phyloP scores from a whole-genome alignment of 2,329 filamentous ascomycete species.

The Exophiala spinifera region DNA sequence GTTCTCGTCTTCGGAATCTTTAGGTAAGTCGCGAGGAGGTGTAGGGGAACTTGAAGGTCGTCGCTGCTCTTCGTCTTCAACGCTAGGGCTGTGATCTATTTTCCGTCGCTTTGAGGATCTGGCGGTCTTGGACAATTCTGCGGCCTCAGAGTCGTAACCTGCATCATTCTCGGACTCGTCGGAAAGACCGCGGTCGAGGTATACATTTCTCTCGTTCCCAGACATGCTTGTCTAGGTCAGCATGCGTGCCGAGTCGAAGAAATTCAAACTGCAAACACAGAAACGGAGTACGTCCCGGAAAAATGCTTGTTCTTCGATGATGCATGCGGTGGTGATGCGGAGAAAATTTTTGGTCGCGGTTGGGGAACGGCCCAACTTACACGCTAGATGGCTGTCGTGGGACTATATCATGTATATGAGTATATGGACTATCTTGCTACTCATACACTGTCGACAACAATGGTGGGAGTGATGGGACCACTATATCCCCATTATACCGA shows the following conservation, averaged over 20 bases:
- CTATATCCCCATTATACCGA: too few relatives aligned
- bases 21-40: neutral
- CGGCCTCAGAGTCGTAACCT: constrained; percentile 47
- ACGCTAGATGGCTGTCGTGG: neutral
- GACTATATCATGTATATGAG: too few relatives aligned
- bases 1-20: neutral
- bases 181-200: constrained; percentile 32
- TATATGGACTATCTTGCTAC: too few relatives aligned
- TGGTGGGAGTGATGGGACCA: neutral
- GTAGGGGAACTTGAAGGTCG: neutral
- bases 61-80: constrained; percentile 33
- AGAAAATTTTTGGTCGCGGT: constrained; percentile 8
- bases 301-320: neutral
- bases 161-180: constrained; percentile 40
- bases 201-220: constrained; percentile 12
- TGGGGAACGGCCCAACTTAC: constrained; percentile 1
- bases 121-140: constrained; percentile 38
- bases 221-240: constrained; percentile 5
- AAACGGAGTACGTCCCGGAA: too few relatives aligned
- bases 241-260: neutral
- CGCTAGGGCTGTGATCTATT: constrained; percentile 13
- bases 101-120: constrained; percentile 25
- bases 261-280: too few relatives aligned
- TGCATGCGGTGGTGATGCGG: constrained; percentile 1
- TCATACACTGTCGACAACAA: too few relatives aligned